Percentiles rank a stretch among this genome's conserved stretches.
Evolutionary conservation across 352 stramenopile genomes (phyloP).

Genomic region (Phytophthora vignae): DNA sequence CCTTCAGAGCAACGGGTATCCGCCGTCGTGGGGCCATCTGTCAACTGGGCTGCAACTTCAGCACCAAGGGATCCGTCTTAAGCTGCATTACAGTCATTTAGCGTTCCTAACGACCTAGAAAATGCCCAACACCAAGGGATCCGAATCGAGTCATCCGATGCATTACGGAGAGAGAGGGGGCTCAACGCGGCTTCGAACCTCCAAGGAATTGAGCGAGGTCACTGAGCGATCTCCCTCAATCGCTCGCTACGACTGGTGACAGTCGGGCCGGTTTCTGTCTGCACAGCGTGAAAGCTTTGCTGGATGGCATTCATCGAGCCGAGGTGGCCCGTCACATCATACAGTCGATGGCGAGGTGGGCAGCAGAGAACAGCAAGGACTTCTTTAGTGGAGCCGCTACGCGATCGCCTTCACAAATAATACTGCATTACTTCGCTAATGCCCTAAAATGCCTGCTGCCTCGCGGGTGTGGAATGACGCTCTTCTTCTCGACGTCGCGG

Average conservation of each 20-base stretch:
- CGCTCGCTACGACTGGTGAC: not conserved
- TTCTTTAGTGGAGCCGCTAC: too few species aligned
- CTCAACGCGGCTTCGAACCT: not conserved
- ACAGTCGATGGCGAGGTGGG: too few species aligned
- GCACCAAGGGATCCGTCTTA: not conserved
- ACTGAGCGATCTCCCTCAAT: not conserved
- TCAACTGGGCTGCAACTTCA: conserved; percentile 1
- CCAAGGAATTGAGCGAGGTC: not conserved
- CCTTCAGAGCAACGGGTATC: conserved; percentile 10
- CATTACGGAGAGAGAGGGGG: conserved; percentile 1
- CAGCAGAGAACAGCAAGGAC: not conserved
- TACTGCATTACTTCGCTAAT: not conserved
- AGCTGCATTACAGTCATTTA: too few species aligned
- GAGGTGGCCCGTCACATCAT: not conserved
- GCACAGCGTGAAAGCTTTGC: not conserved
- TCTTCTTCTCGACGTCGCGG: conserved; percentile 41
- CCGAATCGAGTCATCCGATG: conserved; percentile 5
- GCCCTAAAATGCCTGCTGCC: conserved; percentile 4
- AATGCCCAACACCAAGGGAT: not conserved
- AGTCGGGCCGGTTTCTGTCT: conserved; percentile 1
- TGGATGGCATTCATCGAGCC: conserved; percentile 16
- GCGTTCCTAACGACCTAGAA: too few species aligned
- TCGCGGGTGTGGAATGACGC: conserved; percentile 23
- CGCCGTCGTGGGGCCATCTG: conserved; percentile 5
- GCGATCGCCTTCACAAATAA: not conserved